Base-by-base conservation (phyloP, 192 early-diverging fungal genomes). In the Podila horticola region DNA sequence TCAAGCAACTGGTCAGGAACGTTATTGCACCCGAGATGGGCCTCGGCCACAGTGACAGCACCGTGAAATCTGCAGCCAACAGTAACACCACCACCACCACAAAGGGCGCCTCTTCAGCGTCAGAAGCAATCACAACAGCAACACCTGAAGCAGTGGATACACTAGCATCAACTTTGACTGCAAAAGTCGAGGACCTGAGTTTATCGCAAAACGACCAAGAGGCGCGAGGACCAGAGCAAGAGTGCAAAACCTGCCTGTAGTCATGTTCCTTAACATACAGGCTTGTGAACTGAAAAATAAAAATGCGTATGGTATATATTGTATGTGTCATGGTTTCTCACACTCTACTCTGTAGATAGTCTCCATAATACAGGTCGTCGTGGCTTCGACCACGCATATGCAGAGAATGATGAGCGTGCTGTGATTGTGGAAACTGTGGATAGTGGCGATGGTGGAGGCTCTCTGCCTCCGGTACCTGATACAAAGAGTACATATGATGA, bases 1-100 rank as follows among this genome's bases (percentile, higher is more conserved):
- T 91, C 63, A 93, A 93, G 82, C 91, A 92, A 82, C 75, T 89
- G 24, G 86, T 92, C 2, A 84, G 92, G 61, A 86, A 91, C 62
- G 75, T 86, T 24, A 83, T 93, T 59, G 86, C 89, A 28, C 92
- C 92, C 0, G 86, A 84, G 22, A 91, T 91, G 86, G 73, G 81
- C 5, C 86, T 93, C 41, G 92, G 92, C 22, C 92, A 93, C 58
- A 91, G 90, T 62, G 92, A 93, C 65, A 82, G 77, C 24, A 67
- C 71, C 15, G 88, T 90, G 33, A 90, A 90, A 59, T 88, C 87
- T 73, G 81, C 81, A 29, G 62, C 26, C 20, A 36, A 12, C 30
- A 62, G n/a, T 9, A 34, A 5, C 30, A 61, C 63, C 5, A 30
- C n/a, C 5, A 55, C 24, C 45, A 63, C 22, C 19, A 61, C 62